Percentiles rank a stretch among this genome's conserved stretches.
Evolutionary conservation across 257 asterid species (phyloP).

Genomic region (Nicotiana tomentosiformis): DNA sequence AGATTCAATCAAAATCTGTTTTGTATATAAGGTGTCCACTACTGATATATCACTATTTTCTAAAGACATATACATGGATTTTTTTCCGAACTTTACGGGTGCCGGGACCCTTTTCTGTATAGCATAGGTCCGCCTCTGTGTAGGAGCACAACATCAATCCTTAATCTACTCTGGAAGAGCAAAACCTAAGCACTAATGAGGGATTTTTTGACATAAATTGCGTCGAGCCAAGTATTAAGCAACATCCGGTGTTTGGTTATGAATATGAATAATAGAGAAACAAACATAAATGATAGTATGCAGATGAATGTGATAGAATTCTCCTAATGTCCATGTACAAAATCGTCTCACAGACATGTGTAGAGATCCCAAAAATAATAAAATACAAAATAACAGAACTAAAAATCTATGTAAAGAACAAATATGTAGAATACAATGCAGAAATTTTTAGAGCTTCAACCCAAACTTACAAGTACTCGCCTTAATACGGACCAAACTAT

Average conservation of each 20-base stretch:
- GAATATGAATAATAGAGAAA: not conserved
- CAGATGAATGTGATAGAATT: not conserved
- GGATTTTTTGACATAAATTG: not conserved
- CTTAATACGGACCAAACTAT: constrained; percentile 54
- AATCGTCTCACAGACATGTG: not conserved
- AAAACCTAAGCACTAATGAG: not conserved
- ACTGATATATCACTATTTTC: no score
- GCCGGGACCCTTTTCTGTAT: no score
- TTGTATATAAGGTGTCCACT: no score
- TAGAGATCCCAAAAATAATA: not conserved
- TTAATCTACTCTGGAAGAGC: not conserved
- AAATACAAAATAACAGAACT: not conserved
- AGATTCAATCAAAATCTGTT: no score
- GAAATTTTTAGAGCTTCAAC: constrained; percentile 42
- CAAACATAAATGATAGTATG: not conserved
- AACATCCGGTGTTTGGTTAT: not conserved
- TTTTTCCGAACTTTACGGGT: no score
- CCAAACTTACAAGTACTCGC: constrained; percentile 70
- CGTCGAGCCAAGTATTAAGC: not conserved
- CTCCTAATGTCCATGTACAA: not conserved
- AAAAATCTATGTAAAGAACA: not conserved
- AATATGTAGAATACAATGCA: not conserved
- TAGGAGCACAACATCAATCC: not conserved
- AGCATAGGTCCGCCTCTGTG: no score
- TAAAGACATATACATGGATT: no score